Base-by-base conservation (phyloP, 2,329 filamentous ascomycete species). In the Bipolaris victoriae region DNA sequence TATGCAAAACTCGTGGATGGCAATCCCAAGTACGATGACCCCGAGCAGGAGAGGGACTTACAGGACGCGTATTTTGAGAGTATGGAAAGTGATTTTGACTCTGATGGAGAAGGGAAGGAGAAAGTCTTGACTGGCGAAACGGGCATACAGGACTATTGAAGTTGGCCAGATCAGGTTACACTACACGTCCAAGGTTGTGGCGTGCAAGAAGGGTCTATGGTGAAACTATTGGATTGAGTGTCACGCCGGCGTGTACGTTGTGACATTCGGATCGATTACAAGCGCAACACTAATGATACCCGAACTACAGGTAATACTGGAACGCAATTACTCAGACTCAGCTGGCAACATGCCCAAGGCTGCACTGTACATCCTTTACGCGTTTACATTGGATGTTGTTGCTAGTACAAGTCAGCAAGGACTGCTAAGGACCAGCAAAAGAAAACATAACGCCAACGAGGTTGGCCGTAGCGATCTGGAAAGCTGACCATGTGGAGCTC, bases 21-120 rank as follows among this genome's bases (percentile, higher is more conserved):
- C 35, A 87, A 90, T 68, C 88, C 92, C 29, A 87, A 88, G 18
- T 88, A 87, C 54, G 91, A 96, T 72, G 86, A 88, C 75, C 72
- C 82, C 70, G 80, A 85, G 79, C 82, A 84, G 63, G 82, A 83
- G 61, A 77, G 81, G n/a, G 87, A 89, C 50, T 80, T 80, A 13
- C 83, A 94, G 74, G 91, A 96, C 36, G 83, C 82, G 18, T 96
- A 90, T 80, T 93, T 96, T 70, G 90, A 92, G 20, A 86, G 87
- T 5, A 89, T 96, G 79, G 88, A 90, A 65, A 88, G 90, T 0
- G 82, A 82, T 46, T 91, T 88, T 84, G 80, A 84, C 29, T 79
- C 80, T 37, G 82, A 80, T 49, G 78, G 76, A 6, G 71, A 80
- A 54, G 70, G 71, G 6, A 72, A 69, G 55, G 71, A 72, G 60